These are phyloP conservation scores for Metschnikowia kunwiensis DNA, from an alignment of 805 yeast genomes.

Conservation along the genomic window DNA sequence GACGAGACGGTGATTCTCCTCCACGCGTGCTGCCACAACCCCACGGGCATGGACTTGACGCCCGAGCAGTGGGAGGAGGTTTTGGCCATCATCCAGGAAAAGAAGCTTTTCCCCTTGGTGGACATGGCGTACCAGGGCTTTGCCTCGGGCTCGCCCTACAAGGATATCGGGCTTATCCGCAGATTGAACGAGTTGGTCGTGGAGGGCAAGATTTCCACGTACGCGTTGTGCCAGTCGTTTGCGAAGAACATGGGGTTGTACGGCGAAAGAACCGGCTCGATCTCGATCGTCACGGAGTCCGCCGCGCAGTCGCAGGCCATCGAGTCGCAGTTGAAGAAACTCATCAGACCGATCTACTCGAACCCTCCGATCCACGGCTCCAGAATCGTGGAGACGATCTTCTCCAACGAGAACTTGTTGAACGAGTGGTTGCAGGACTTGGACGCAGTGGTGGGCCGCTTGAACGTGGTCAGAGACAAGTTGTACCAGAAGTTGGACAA, in stretches of 20 bases:
- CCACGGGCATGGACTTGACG: constrained; percentile 92
- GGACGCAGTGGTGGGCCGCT: constrained; percentile 71
- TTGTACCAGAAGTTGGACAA: constrained; percentile 63
- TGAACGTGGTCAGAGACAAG: constrained; percentile 64
- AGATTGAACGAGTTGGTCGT: constrained; percentile 49
- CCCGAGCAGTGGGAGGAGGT: constrained; percentile 77
- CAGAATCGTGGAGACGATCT: constrained; percentile 75
- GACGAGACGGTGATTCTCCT: constrained; percentile 66
- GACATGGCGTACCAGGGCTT: constrained; percentile 97
- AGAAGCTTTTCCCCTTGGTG: constrained; percentile 71
- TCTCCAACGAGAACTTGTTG: constrained; percentile 57
- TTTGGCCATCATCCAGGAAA: constrained; percentile 55
- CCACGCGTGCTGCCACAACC: constrained; percentile 97
- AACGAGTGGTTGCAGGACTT: constrained; percentile 81
- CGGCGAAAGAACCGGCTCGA: constrained; percentile 70
- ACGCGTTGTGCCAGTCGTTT: constrained; percentile 50
- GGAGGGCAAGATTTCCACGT: constrained; percentile 46
- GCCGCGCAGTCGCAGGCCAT: constrained; percentile 50
- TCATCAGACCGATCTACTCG: constrained; percentile 83
- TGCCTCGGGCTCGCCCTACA: constrained; percentile 76
- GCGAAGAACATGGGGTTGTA: constrained; percentile 50
- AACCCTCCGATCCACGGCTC: constrained; percentile 96
- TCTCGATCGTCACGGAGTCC: constrained; percentile 59
- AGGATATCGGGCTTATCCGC: constrained; percentile 56
- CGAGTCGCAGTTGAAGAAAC: constrained; percentile 78